Percentiles rank a stretch among this genome's conserved stretches.
phyloP scores from a whole-genome alignment of 108 stramenopile genomes.

The Nitzschia inconspicua region DNA sequence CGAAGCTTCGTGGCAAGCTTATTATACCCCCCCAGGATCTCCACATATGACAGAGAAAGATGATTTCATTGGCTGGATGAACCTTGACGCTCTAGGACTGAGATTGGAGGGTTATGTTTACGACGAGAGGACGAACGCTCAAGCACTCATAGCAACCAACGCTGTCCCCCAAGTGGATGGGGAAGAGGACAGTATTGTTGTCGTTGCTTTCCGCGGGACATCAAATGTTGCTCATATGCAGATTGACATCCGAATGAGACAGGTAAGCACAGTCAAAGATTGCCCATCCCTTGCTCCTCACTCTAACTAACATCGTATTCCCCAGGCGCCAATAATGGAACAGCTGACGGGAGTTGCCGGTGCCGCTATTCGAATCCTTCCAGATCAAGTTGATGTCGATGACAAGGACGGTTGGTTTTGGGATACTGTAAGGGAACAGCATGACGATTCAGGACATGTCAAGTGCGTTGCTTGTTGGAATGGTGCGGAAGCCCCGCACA shows the following conservation, averaged over 20 bases:
- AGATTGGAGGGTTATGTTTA: slow-evolving; percentile 63
- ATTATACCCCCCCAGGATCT: slow-evolving; percentile 62
- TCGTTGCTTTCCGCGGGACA: slow-evolving; percentile 89
- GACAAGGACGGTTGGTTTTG: slow-evolving; percentile 38
- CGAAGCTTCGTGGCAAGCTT: slow-evolving; percentile 90
- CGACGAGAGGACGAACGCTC: slow-evolving; percentile 72
- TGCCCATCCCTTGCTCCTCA: too few species aligned
- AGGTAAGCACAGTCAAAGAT: slow-evolving; percentile 19
- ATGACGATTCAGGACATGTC: slow-evolving; percentile 2
- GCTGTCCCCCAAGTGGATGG: slow-evolving; percentile 64
- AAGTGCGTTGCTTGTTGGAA: slow-evolving; percentile 21
- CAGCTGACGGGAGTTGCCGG: slow-evolving; percentile 42
- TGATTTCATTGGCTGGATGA: slow-evolving; percentile 58
- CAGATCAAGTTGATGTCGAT: slow-evolving; percentile 37
- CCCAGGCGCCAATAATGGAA: slow-evolving; percentile 53
- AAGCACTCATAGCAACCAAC: slow-evolving; percentile 72
- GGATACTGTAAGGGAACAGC: slow-evolving; percentile 14
- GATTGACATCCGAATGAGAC: slow-evolving; percentile 74
- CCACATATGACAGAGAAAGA: slow-evolving; percentile 29
- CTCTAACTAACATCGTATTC: background rate
- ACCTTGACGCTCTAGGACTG: slow-evolving; percentile 67
- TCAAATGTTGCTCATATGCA: slow-evolving; percentile 67
- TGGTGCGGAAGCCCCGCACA: background rate
- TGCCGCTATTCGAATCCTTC: slow-evolving; percentile 48
- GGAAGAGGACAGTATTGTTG: slow-evolving; percentile 82